These are phyloP conservation scores for Trichosporon sp. DNA, from an alignment of 1,284 basidiomycete genomes.

Conservation along the genomic window DNA sequence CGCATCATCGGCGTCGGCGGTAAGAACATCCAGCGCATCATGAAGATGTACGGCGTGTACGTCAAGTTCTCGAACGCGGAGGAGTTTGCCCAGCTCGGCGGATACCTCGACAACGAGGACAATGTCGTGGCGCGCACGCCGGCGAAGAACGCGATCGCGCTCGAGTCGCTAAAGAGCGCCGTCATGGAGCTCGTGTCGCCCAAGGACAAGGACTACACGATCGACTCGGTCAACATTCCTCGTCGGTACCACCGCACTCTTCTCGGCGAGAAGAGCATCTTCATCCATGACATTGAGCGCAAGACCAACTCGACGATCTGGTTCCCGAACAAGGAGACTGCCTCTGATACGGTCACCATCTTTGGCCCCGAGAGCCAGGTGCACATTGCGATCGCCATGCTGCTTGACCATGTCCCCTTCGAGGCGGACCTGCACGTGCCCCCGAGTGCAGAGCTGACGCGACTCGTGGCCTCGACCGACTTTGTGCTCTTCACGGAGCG, in stretches of 20 bases:
- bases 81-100: slow-evolving; percentile 91
- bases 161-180: slow-evolving; percentile 92
- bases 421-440: slow-evolving; percentile 94
- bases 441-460: slow-evolving; percentile 73
- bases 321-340: slow-evolving; percentile 94
- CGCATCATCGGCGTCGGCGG: slow-evolving; percentile 98
- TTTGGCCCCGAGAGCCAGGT: slow-evolving; percentile 97
- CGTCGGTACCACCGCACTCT: slow-evolving; percentile 92
- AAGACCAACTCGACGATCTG: slow-evolving; percentile 94
- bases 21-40: slow-evolving; percentile 97
- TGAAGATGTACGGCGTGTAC: slow-evolving; percentile 99
- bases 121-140: slow-evolving; percentile 97
- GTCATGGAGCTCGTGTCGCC: slow-evolving; percentile 98
- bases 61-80: slow-evolving; percentile 99
- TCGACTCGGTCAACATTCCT: slow-evolving; percentile 89
- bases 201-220: slow-evolving; percentile 71
- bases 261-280: slow-evolving; percentile 93
- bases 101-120: slow-evolving; percentile 97
- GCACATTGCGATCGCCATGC: slow-evolving; percentile 93
- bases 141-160: slow-evolving; percentile 93
- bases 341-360: slow-evolving; percentile 75
- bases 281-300: slow-evolving; percentile 93
- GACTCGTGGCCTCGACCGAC: slow-evolving; percentile 73
- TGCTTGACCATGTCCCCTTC: slow-evolving; percentile 94
- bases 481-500: slow-evolving; percentile 78